Percentiles rank a stretch among this genome's conserved stretches.
Evolutionary conservation across 2,329 filamentous ascomycete genomes (phyloP).

Genomic region (Hypoxylon rubiginosum): DNA sequence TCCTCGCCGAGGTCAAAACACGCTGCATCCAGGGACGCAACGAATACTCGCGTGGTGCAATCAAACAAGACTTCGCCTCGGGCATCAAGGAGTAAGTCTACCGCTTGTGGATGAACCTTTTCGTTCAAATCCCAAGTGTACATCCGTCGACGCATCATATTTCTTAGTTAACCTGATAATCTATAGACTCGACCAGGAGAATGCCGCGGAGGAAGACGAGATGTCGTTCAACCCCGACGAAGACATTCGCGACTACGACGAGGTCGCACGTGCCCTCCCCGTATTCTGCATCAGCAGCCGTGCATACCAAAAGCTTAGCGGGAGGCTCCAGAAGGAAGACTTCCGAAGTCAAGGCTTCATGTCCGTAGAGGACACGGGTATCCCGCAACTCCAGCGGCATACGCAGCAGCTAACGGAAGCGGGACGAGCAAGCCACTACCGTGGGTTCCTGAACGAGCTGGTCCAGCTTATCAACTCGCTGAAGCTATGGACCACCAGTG

Average conservation of each 20-base stretch:
- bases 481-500: conserved; percentile 45
- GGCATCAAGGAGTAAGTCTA: conserved; percentile 66
- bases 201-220: conserved; percentile 64
- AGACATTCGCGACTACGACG: conserved; percentile 69
- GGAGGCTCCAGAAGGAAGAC: conserved; percentile 66
- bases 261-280: conserved; percentile 67
- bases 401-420: conserved; percentile 69
- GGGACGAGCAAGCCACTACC: conserved; percentile 55
- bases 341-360: conserved; percentile 64
- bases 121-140: not conserved
- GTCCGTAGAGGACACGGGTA: conserved; percentile 66
- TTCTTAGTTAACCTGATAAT: conserved; percentile 19
- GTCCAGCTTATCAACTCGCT: conserved; percentile 66
- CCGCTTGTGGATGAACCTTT: not conserved
- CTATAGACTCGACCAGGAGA: conserved; percentile 66
- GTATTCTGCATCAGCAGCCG: conserved; percentile 75
- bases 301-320: conserved; percentile 73
- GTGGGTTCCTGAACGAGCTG: conserved; percentile 65
- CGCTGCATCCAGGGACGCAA: conserved; percentile 69
- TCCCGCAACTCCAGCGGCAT: conserved; percentile 70
- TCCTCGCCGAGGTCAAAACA: conserved; percentile 51
- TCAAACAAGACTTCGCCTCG: conserved; percentile 70
- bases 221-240: conserved; percentile 66
- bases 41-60: conserved; percentile 65
- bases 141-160: not conserved